Conservation (phyloP, 2,329 filamentous ascomycete genomes). For the Aquanectria penicillioides region DNA sequence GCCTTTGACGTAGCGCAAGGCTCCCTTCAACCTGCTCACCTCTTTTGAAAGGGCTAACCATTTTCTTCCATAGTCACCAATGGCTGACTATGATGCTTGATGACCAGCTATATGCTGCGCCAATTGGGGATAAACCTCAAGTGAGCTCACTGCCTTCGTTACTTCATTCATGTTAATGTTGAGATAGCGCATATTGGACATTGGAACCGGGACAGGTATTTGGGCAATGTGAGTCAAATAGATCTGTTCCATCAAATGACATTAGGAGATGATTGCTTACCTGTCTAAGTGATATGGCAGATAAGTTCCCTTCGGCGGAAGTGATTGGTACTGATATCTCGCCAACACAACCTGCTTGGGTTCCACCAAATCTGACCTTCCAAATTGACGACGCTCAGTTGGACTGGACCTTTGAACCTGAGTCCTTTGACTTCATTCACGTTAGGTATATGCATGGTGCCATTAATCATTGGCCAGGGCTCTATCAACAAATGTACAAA, state of each 20-base stretch:
- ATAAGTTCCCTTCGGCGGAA: constrained; percentile 3
- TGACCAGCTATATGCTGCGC: constrained; percentile 20
- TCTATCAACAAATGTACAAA: constrained; percentile 27
- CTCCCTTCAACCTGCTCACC: not conserved
- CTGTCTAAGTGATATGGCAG: not conserved
- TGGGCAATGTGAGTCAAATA: not conserved
- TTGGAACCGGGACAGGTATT: constrained; percentile 12
- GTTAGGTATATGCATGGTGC: constrained; percentile 31
- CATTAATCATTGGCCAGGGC: constrained; percentile 23
- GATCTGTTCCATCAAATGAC: fast-evolving
- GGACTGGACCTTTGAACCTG: constrained; percentile 12
- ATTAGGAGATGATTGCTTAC: not conserved
- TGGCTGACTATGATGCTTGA: constrained; percentile 33
- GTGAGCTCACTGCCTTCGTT: not conserved
- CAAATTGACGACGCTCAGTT: constrained; percentile 11
- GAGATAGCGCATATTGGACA: constrained; percentile 18
- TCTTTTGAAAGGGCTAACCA: no score
- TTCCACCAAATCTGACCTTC: constrained; percentile 8
- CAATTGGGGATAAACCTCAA: constrained; percentile 22
- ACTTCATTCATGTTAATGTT: not conserved
- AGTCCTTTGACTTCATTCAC: constrained; percentile 29
- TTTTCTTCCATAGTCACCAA: constrained; percentile 16
- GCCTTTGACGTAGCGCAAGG: constrained; percentile 28
- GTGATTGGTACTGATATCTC: constrained; percentile 8
- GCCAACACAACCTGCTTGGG: constrained; percentile 3